These are phyloP conservation scores for Trichoderma sp. DNA, from an alignment of 2,329 filamentous ascomycete genomes.

Conservation along the genomic window DNA sequence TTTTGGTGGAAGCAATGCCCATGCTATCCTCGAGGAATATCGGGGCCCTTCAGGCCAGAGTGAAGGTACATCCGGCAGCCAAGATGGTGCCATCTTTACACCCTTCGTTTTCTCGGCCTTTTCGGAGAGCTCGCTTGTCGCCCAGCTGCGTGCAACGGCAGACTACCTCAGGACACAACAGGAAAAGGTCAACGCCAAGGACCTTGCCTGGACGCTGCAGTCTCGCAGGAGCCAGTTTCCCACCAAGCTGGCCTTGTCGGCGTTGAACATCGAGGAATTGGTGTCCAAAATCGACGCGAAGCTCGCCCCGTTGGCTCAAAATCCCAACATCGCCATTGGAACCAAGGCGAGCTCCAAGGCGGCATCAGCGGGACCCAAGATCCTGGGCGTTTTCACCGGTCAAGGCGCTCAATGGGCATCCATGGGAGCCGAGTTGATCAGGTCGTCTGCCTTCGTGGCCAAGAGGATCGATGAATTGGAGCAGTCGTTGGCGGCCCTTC, in stretches of 20 bases:
- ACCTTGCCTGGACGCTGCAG: background rate
- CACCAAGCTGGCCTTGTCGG: background rate
- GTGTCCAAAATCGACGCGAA: too few relatives aligned
- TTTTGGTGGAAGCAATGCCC: too few relatives aligned
- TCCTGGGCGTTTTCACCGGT: too few relatives aligned
- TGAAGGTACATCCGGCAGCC: too few relatives aligned
- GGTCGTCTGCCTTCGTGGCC: background rate
- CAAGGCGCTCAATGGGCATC: background rate
- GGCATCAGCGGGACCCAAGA: too few relatives aligned
- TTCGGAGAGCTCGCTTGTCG: background rate
- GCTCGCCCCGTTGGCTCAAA: too few relatives aligned
- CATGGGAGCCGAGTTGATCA: slow-evolving; percentile 30
- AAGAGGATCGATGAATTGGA: background rate
- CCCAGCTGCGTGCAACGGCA: background rate
- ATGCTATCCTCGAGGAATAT: background rate
- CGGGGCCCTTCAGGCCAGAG: background rate
- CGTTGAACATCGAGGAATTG: background rate
- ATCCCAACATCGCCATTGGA: too few relatives aligned
- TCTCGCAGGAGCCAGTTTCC: background rate
- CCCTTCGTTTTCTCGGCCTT: slow-evolving; percentile 18
- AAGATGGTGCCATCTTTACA: background rate
- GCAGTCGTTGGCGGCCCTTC: background rate
- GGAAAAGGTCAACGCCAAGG: background rate
- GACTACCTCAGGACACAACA: slow-evolving; percentile 34
- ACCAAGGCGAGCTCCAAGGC: too few relatives aligned